phyloP scores from a whole-genome alignment of 805 yeast species.

The Ogataea dorogensis region DNA sequence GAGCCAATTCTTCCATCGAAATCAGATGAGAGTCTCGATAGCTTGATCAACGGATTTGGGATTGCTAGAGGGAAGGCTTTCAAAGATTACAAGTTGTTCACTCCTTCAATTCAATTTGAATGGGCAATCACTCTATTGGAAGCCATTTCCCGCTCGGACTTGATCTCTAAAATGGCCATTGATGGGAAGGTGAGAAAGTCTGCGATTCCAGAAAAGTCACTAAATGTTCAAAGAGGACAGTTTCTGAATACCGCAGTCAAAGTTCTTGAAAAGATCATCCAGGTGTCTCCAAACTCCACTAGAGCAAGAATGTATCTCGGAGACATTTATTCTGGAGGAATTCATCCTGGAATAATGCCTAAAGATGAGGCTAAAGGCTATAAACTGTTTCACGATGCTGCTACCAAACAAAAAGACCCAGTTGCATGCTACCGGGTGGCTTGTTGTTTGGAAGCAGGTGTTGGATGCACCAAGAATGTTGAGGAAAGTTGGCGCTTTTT shows the following conservation, averaged over 20 bases:
- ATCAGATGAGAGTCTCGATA: slow-evolving; percentile 29
- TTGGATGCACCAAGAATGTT: slow-evolving; percentile 46
- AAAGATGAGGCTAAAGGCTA: slow-evolving; percentile 61
- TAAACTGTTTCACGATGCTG: slow-evolving; percentile 58
- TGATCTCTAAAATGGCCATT: slow-evolving; percentile 44
- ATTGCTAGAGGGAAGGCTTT: slow-evolving; percentile 33
- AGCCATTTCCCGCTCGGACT: slow-evolving; percentile 41
- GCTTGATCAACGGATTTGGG: slow-evolving; percentile 29
- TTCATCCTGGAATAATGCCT: slow-evolving; percentile 47
- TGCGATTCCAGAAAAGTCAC: slow-evolving; percentile 41
- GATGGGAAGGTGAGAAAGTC: slow-evolving; percentile 44
- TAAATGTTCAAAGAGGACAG: slow-evolving; percentile 50
- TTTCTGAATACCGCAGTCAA: slow-evolving; percentile 59
- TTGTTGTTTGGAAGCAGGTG: slow-evolving; percentile 67
- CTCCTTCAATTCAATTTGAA: slow-evolving; percentile 54
- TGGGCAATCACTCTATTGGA: slow-evolving; percentile 62
- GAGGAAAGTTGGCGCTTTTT: slow-evolving; percentile 53
- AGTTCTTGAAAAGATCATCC: slow-evolving; percentile 54
- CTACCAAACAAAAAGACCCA: slow-evolving; percentile 49
- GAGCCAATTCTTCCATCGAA: slow-evolving; percentile 33
- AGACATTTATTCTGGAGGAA: slow-evolving; percentile 52
- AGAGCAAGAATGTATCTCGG: slow-evolving; percentile 62
- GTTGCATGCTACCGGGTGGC: slow-evolving; percentile 69
- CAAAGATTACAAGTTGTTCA: slow-evolving; percentile 37
- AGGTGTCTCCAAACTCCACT: slow-evolving; percentile 45